Conservation (phyloP, 2,329 filamentous ascomycete genomes). For the Pseudocercospora macadamiae region DNA sequence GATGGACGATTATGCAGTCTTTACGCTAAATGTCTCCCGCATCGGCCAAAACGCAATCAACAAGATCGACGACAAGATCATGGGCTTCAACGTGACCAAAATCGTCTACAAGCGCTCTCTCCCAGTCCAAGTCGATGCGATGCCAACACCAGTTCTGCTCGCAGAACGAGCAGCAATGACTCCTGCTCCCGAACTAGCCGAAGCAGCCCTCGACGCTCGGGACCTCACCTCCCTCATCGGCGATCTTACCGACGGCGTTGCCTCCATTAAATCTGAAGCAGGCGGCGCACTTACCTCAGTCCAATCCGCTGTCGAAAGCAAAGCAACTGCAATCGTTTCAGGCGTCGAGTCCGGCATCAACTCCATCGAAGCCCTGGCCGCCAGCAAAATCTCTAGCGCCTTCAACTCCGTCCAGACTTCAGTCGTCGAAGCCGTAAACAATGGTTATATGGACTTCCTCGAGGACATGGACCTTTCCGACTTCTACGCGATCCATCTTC, state of each 20-base stretch:
- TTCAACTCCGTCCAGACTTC: slow-evolving; percentile 41
- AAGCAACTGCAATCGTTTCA: slow-evolving; percentile 26
- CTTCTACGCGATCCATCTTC: slow-evolving; percentile 64
- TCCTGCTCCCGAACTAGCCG: slow-evolving; percentile 20
- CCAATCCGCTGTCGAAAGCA: slow-evolving; percentile 28
- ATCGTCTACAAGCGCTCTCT: slow-evolving; percentile 26
- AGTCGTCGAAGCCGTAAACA: slow-evolving; percentile 47
- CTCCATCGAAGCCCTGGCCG: slow-evolving; percentile 25
- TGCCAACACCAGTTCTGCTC: slow-evolving; percentile 13
- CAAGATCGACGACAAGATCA: slow-evolving; percentile 34
- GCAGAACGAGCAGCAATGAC: slow-evolving; percentile 8
- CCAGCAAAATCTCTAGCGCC: slow-evolving; percentile 27
- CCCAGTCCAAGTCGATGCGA: not conserved
- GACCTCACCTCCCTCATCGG: slow-evolving; percentile 35
- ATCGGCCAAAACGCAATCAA: slow-evolving; percentile 48
- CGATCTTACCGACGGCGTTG: slow-evolving; percentile 21
- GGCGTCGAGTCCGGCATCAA: slow-evolving; percentile 24
- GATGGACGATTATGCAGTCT: slow-evolving; percentile 60
- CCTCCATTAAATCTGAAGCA: slow-evolving; percentile 23
- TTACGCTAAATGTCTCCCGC: slow-evolving; percentile 63
- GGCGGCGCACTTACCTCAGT: slow-evolving; percentile 28
- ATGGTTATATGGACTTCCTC: slow-evolving; percentile 44
- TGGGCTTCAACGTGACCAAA: slow-evolving; percentile 23
- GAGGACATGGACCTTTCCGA: slow-evolving; percentile 57
- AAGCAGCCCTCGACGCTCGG: slow-evolving; percentile 28